A percentile compares a stretch with the other conserved stretches of the same genome.
Evolutionary conservation across 1,284 basidiomycete species (phyloP).

Genomic region (Leccinum pachyderme): DNA sequence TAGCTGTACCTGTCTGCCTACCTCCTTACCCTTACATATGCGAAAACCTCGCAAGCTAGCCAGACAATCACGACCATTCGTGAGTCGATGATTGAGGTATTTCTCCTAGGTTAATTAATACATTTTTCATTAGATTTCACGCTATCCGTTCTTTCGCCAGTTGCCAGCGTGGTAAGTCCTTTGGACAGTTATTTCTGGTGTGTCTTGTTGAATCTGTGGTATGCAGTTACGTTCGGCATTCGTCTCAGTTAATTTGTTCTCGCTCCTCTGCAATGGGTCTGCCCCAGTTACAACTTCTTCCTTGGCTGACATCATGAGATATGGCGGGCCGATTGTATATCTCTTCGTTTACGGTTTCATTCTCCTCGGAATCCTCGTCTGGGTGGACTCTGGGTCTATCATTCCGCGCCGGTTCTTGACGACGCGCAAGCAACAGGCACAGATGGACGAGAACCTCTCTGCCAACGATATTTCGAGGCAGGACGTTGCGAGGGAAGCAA

Average conservation of each 20-base stretch:
- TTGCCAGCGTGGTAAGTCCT: conserved; percentile 63
- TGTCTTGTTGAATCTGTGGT: conserved; percentile 1
- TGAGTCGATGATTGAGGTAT: conserved; percentile 24
- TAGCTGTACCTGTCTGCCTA: conserved; percentile 66
- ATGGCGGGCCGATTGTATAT: conserved; percentile 76
- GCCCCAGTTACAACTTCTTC: conserved; percentile 46
- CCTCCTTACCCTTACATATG: conserved; percentile 69
- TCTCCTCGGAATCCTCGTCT: conserved; percentile 57
- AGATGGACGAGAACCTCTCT: conserved; percentile 10
- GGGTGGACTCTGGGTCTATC: conserved; percentile 58
- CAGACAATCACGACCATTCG: conserved; percentile 60
- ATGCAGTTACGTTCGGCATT: conserved; percentile 58
- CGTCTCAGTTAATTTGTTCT: conserved; percentile 76
- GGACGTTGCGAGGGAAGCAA: conserved; percentile 58
- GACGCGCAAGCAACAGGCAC: conserved; percentile 12
- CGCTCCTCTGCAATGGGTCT: conserved; percentile 65
- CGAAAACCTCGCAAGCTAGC: conserved; percentile 54
- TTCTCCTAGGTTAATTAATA: background rate
- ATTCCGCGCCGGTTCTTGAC: conserved; percentile 34
- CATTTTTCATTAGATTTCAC: conserved; percentile 51
- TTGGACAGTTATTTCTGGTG: background rate
- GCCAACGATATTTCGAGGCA: conserved; percentile 20
- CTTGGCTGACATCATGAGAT: conserved; percentile 55
- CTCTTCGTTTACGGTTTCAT: conserved; percentile 57
- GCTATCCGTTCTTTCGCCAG: conserved; percentile 63